These are phyloP conservation scores for Cutaneotrichosporon sp. DNA, from an alignment of 1,284 basidiomycete genomes.

Conservation along the genomic window DNA sequence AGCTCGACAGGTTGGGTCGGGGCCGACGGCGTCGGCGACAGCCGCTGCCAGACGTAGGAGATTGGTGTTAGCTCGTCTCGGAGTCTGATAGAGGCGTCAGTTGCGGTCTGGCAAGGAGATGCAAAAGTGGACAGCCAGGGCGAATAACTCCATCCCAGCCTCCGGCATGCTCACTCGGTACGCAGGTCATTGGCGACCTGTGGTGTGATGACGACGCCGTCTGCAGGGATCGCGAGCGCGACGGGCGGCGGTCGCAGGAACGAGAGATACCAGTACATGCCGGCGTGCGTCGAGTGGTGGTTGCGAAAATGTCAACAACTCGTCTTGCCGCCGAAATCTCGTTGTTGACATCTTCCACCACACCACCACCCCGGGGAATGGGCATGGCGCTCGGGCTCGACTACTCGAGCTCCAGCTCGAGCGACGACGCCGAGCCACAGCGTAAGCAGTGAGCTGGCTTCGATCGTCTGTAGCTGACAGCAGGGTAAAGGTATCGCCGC, in stretches of 20 bases:
- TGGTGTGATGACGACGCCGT: slow-evolving; percentile 41
- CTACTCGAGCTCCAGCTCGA: not conserved
- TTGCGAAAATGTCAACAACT: not conserved
- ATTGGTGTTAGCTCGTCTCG: slow-evolving; percentile 32
- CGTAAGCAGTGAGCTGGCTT: not conserved
- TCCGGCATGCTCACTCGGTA: slow-evolving; percentile 39
- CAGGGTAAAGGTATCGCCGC: not conserved
- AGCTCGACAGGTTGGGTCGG: slow-evolving; percentile 55
- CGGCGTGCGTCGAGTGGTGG: not conserved
- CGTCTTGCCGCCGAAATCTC: not conserved
- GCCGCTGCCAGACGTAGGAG: slow-evolving; percentile 37
- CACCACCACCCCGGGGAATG: not conserved
- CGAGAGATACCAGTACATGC: slow-evolving; percentile 49
- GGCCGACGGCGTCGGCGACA: slow-evolving; percentile 9
- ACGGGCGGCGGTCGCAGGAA: slow-evolving; percentile 47
- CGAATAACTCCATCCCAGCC: not conserved
- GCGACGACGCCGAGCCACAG: not conserved
- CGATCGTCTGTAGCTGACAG: not conserved
- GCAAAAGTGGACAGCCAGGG: not conserved
- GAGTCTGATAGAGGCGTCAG: slow-evolving; percentile 25
- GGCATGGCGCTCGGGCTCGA: not conserved
- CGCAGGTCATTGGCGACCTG: slow-evolving; percentile 49
- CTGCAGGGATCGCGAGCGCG: slow-evolving; percentile 17
- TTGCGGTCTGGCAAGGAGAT: not conserved
- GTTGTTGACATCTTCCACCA: slow-evolving; percentile 1